phyloP scores from a whole-genome alignment of 1,139 yeast genomes.

The Pichiaceae sp. region DNA sequence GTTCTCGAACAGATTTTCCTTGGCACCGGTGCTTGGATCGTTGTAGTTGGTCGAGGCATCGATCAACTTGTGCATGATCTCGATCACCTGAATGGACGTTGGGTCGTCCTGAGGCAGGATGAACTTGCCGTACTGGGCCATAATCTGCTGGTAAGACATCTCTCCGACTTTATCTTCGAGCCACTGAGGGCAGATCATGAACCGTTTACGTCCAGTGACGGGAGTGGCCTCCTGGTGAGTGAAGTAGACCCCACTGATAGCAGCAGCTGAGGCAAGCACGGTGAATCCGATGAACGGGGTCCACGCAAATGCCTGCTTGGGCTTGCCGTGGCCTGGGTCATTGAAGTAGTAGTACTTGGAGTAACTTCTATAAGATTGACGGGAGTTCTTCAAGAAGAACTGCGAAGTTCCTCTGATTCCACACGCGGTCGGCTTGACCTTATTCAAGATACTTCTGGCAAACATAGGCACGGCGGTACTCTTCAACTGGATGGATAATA shows the following conservation, averaged over 20 bases:
- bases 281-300: background rate
- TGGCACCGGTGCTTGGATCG: conserved; percentile 24
- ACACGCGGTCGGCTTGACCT: too few relatives aligned
- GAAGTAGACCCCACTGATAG: conserved; percentile 40
- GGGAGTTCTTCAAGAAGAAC: background rate
- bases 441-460: too few relatives aligned
- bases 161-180: conserved; percentile 64
- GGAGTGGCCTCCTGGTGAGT: conserved; percentile 78
- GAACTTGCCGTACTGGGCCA: conserved; percentile 36
- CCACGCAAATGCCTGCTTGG: background rate
- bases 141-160: conserved; percentile 53
- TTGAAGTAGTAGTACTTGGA: conserved; percentile 19
- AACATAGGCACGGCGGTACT: too few relatives aligned
- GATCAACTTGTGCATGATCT: conserved; percentile 59
- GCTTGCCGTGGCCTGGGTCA: conserved; percentile 7
- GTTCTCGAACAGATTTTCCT: conserved; percentile 16
- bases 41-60: conserved; percentile 39
- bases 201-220: conserved; percentile 62
- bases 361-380: conserved; percentile 4
- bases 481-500: too few relatives aligned
- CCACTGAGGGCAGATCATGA: conserved; percentile 66
- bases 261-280: conserved; percentile 4
- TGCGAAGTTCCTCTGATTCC: too few relatives aligned
- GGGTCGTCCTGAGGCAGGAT: conserved; percentile 51
- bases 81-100: conserved; percentile 42